Evolutionary conservation across 1,284 basidiomycete genomes (phyloP), one percentile per base, ranked within the genome.

Genomic region (Apiotrichum veenhuisii): DNA sequence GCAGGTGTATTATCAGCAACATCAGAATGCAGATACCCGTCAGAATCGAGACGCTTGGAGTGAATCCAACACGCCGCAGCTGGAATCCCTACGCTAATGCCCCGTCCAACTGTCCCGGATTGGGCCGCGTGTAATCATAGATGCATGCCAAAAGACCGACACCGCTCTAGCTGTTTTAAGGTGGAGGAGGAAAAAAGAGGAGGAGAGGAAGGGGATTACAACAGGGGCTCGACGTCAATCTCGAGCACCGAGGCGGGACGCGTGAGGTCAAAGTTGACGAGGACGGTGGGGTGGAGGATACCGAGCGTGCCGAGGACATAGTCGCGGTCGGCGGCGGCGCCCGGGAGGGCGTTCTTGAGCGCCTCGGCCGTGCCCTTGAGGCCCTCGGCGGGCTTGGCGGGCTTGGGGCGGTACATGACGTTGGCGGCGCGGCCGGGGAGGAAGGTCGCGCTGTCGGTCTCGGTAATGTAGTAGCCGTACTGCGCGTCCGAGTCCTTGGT

Each of bases 181-280:
- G n/a, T n/a, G n/a, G n/a, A n/a, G n/a, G n/a, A n/a, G n/a, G n/a
- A n/a, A n/a, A n/a, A n/a, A n/a, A n/a, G n/a, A n/a, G n/a, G n/a
- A n/a, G n/a, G n/a, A n/a, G n/a, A n/a, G n/a, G n/a, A 30, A 30
- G 30, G 30, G 7, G 30, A 30, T 33, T 88, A 92, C 78, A 91
- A 86, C 82, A 98, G 92, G 17, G 87, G 88, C 77, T 96, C 91
- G 49, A 98, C 81, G 49, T 87, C 88, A 74, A 98, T 91, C 82
- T 99, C 96, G 58, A 99, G 80, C 12, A 87, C 87, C 18, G 93
- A 96, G 77, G 93, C 97, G n/a, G 95, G 96, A 78, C 90, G 94
- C 47, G 84, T 84, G 64, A 98, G 87, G 75, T 96, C 92, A 76
- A 94, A 97, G 68, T 89, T 91, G 68, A 86, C 84, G 56, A 97